Evolutionary conservation across 2,329 filamentous ascomycete species (phyloP), one percentile per base, ranked within the genome.

Genomic region (Monosporascus sp.): DNA sequence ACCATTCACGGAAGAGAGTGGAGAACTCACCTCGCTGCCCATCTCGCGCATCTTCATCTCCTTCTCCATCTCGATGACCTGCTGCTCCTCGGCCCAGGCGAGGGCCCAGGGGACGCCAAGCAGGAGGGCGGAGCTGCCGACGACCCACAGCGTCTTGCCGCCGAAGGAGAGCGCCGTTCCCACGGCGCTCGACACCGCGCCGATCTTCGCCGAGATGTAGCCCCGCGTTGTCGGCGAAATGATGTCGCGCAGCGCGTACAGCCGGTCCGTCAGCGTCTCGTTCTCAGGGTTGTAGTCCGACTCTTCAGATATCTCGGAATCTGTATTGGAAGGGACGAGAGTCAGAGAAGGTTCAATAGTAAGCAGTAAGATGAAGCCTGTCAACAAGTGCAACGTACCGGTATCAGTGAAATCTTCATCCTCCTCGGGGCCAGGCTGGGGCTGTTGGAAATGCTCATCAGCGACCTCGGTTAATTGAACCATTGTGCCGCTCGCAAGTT

Each of bases 381-480:
- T 11, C 31, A 11, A 35, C 11, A 35, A 11, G 31, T 14, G 31
- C 31, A 35, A 72, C 78, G 62, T 82, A 96, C 93, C 93, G 59
- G 89, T 93, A 72, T 97, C 93, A 62, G 89, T 94, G 78, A 89
- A 96, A 77, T 96, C 93, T 69, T 92, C 92, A 55, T 95, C 90
- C 52, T 94, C 87, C 63, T 91, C 86, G 55, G 86, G 83, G 54
- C 82, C 78, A 58, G 85, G 75, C 67, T 88, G 86, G 62, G 80
- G 77, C 72, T 83, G 78, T 75, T 87, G 80, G 79, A 97, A 96
- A 75, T 95, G 89, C 81, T 97, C 92, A 72, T 97, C 93, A 71
- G 95, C 87, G 69, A 97, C 93, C 80, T 97, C 93, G 70, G 91
- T 89, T 70, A 97, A 89, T 76, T 93, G 91, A 74, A 97, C 93